Evolutionary conservation across 2,329 filamentous ascomycete genomes (phyloP).

Genomic region (Phyllosticta citriasiana): DNA sequence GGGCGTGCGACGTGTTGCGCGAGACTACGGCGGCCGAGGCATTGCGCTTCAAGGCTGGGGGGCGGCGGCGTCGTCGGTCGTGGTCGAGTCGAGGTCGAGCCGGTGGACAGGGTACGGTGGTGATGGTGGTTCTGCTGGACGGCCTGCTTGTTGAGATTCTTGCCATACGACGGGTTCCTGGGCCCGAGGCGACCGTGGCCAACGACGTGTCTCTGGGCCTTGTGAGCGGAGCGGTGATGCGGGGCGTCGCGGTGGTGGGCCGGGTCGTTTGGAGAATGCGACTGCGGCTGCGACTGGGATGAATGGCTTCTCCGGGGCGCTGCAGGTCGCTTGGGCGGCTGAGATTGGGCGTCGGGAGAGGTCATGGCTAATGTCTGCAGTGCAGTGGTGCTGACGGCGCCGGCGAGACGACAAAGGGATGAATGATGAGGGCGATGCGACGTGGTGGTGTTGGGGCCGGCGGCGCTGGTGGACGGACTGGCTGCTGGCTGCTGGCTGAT

Average conservation of each 20-base stretch:
- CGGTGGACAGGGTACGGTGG: slow-evolving; percentile 28
- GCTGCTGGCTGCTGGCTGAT: neutral
- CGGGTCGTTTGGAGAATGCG: slow-evolving; percentile 25
- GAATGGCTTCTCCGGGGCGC: slow-evolving; percentile 23
- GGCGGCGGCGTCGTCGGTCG: slow-evolving; percentile 23
- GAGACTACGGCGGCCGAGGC: slow-evolving; percentile 30
- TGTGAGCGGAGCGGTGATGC: slow-evolving; percentile 16
- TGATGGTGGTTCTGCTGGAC: slow-evolving; percentile 24
- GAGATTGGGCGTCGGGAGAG: slow-evolving; percentile 23
- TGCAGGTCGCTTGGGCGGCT: slow-evolving; percentile 25
- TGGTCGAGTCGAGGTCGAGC: slow-evolving; percentile 21
- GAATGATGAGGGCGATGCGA: neutral
- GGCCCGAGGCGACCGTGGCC: slow-evolving; percentile 27
- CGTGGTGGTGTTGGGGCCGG: neutral
- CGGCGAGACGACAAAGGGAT: neutral
- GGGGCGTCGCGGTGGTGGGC: slow-evolving; percentile 11
- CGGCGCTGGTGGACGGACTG: no score
- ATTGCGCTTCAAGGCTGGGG: slow-evolving; percentile 34
- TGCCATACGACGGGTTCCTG: slow-evolving; percentile 30
- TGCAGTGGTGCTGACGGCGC: slow-evolving; percentile 4
- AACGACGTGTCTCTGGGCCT: slow-evolving; percentile 31
- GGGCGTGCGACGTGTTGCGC: slow-evolving; percentile 24
- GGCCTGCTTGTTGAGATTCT: slow-evolving; percentile 34
- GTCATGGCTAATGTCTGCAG: slow-evolving; percentile 18
- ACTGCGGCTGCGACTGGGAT: slow-evolving; percentile 23